A percentile compares a stretch with the other conserved stretches of the same genome.
These are phyloP conservation scores for Phoenix roebelenii DNA, from an alignment of 176 grass and related monocot genomes.

Conservation along the genomic window DNA sequence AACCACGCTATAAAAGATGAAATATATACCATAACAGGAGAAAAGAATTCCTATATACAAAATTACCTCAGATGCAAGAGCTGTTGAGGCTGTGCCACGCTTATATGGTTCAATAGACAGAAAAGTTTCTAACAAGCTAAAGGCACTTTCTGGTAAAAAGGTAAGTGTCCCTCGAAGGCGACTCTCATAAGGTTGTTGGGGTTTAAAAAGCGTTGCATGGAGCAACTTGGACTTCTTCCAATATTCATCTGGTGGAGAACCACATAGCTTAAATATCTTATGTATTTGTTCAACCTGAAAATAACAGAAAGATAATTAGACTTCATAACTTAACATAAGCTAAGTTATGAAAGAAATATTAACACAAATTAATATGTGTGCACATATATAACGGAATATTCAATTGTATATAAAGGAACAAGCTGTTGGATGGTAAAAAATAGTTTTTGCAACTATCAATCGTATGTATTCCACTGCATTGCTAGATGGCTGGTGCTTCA, in stretches of 20 bases:
- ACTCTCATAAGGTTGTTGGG: slow-evolving; percentile 48
- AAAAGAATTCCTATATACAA: background rate
- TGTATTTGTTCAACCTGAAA: slow-evolving; percentile 82
- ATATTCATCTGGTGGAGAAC: slow-evolving; percentile 64
- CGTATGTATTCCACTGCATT: too few relatives aligned
- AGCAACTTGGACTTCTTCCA: slow-evolving; percentile 47
- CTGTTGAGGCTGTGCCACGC: slow-evolving; percentile 56
- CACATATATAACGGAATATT: too few relatives aligned
- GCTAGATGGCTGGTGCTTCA: too few relatives aligned
- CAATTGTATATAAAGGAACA: too few relatives aligned
- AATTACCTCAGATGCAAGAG: slow-evolving; percentile 54
- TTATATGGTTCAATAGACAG: slow-evolving; percentile 54
- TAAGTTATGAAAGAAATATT: too few relatives aligned
- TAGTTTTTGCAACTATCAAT: too few relatives aligned
- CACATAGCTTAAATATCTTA: slow-evolving; percentile 94
- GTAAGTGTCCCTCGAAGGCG: slow-evolving; percentile 39
- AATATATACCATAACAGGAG: too few relatives aligned
- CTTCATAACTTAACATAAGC: too few relatives aligned
- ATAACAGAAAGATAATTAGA: background rate
- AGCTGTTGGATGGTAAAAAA: too few relatives aligned
- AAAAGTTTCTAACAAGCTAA: slow-evolving; percentile 42
- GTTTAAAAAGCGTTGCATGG: slow-evolving; percentile 61
- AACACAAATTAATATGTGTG: too few relatives aligned
- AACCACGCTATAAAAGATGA: too few relatives aligned
- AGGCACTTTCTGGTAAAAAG: slow-evolving; percentile 29